These are phyloP conservation scores for Stylosanthes scabra DNA, from an alignment of 331 rosid genomes.

Conservation along the genomic window DNA sequence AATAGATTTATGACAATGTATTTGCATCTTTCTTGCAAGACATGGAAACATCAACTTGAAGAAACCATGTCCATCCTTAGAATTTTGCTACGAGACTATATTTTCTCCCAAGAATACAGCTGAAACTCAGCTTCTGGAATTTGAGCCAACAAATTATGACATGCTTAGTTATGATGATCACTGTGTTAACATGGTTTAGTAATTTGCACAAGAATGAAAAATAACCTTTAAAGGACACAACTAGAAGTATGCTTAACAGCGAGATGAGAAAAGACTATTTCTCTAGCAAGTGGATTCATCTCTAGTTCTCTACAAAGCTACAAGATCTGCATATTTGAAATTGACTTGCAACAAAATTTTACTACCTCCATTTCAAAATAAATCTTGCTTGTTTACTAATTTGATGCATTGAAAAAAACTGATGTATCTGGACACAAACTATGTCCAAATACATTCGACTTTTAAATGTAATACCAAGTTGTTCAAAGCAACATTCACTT, in stretches of 20 bases:
- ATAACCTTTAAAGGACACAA: not conserved
- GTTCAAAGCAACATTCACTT: no score
- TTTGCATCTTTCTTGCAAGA: constrained; percentile 29
- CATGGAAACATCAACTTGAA: not conserved
- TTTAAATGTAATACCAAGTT: no score
- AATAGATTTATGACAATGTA: constrained; percentile 22
- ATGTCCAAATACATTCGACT: no score
- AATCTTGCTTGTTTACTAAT: no score
- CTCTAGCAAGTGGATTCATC: not conserved
- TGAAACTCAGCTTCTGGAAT: not conserved
- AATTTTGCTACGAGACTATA: not conserved
- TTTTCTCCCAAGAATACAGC: not conserved
- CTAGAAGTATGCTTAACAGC: not conserved
- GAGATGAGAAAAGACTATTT: not conserved
- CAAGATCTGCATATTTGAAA: not conserved
- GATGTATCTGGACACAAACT: no score
- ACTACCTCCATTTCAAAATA: no score
- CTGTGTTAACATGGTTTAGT: not conserved
- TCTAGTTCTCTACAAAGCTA: not conserved
- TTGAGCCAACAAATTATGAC: not conserved
- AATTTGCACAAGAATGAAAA: not conserved
- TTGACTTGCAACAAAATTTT: no score
- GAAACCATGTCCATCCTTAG: constrained; percentile 21
- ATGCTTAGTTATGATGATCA: not conserved
- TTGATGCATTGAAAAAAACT: no score